A percentile compares a stretch with the other conserved stretches of the same genome.
Evolutionary conservation across 73 alveolate genomes (phyloP).

Genomic region (Tetrahymena malaccensis): DNA sequence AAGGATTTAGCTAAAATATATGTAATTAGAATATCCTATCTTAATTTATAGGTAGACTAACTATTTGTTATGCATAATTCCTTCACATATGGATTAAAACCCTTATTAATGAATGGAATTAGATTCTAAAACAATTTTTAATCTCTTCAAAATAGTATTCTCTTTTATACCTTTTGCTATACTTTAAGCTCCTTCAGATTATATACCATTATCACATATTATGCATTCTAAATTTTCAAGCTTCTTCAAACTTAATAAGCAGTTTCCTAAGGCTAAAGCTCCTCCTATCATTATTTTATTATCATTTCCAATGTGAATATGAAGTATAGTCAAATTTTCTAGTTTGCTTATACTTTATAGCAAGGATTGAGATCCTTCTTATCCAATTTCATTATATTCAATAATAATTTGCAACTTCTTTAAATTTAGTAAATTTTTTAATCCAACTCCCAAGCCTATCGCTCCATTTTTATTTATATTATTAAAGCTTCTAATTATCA

Average conservation of each 20-base stretch:
- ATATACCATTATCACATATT: neutral
- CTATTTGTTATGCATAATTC: neutral
- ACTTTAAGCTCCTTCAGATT: neutral
- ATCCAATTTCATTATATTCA: neutral
- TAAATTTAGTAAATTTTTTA: neutral
- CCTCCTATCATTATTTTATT: neutral
- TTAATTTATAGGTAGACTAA: neutral
- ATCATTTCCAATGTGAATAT: neutral
- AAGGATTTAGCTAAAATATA: neutral
- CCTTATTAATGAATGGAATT: neutral
- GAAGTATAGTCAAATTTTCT: neutral
- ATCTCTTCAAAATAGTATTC: neutral
- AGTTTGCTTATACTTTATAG: neutral
- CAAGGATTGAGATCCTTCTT: neutral
- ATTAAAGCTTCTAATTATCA: neutral
- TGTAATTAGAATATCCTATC: neutral
- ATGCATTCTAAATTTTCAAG: neutral
- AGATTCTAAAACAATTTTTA: neutral
- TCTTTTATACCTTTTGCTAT: neutral
- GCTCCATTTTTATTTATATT: neutral
- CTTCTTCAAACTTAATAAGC: neutral
- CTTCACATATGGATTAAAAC: neutral
- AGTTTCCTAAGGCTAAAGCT: neutral
- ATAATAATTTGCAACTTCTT: neutral
- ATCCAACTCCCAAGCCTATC: neutral